phyloP scores from a whole-genome alignment of 2,329 filamentous ascomycete species.

The Cytospora paraplurivora region DNA sequence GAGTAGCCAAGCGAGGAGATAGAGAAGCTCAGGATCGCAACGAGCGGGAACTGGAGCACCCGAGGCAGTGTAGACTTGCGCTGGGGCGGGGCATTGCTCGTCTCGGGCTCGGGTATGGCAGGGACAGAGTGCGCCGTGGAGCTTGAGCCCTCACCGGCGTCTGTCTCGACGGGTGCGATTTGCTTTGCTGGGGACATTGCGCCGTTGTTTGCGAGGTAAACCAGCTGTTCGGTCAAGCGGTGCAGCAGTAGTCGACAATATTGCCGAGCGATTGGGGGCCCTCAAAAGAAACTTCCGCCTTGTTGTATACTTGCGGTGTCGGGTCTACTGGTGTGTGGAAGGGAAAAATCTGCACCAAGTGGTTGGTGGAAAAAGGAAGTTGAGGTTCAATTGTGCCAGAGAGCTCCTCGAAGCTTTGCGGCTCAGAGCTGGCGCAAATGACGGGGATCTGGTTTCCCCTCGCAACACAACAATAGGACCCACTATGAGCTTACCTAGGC shows the following conservation, averaged over 20 bases:
- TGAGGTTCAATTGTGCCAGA: constrained; percentile 3
- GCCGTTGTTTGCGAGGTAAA: constrained; percentile 7
- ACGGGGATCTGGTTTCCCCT: constrained; percentile 11
- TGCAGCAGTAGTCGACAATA: neutral
- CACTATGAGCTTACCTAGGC: constrained; percentile 10
- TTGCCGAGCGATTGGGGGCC: neutral
- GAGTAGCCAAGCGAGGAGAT: constrained; percentile 68
- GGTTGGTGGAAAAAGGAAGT: constrained; percentile 12
- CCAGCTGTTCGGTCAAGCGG: neutral
- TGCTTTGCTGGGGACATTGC: constrained; percentile 24
- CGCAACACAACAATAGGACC: constrained; percentile 13
- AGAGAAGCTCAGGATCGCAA: constrained; percentile 57
- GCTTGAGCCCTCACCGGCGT: constrained; percentile 22
- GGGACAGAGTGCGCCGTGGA: constrained; percentile 2
- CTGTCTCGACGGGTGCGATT: constrained; percentile 9
- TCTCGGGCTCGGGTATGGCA: constrained; percentile 11
- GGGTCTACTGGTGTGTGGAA: neutral
- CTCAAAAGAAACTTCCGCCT: constrained; percentile 5
- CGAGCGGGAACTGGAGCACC: constrained; percentile 54
- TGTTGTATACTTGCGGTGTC: neutral
- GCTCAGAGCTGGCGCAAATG: constrained; percentile 21
- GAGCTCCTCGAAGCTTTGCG: constrained; percentile 20
- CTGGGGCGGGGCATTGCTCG: constrained; percentile 3
- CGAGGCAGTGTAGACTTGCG: constrained; percentile 44
- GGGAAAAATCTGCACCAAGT: constrained; percentile 15